phyloP scores from a whole-genome alignment of 1,284 basidiomycete species.

The Leccinum subfulvum region DNA sequence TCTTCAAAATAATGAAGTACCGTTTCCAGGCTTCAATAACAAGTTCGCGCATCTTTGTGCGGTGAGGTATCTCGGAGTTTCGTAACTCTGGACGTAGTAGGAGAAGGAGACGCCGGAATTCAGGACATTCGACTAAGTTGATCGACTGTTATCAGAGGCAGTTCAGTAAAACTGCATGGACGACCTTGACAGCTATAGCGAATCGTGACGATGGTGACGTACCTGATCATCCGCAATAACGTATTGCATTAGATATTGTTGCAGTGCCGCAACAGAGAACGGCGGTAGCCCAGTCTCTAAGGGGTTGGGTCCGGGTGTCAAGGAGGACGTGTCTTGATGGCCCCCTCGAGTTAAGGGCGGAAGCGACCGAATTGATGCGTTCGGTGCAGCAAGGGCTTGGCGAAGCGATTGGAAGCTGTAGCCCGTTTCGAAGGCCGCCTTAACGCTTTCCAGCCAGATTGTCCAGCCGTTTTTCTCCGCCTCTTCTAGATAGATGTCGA shows the following conservation, averaged over 20 bases:
- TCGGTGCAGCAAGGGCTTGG: background rate
- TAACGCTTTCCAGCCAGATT: background rate
- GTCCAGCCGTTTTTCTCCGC: background rate
- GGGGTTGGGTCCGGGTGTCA: background rate
- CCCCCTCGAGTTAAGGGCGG: background rate
- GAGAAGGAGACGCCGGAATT: background rate
- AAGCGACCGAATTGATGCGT: background rate
- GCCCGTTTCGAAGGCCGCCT: background rate
- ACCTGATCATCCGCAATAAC: background rate
- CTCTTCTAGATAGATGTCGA: background rate
- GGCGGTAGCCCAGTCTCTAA: background rate
- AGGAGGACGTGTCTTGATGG: background rate
- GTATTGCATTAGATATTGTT: background rate
- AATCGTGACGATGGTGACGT: background rate
- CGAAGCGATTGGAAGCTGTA: background rate
- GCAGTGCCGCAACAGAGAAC: background rate
- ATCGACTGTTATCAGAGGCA: background rate
- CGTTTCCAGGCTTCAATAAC: background rate
- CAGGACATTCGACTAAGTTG: background rate
- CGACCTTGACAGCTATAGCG: background rate
- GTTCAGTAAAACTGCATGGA: too few relatives aligned
- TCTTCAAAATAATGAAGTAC: background rate
- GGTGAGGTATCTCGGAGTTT: background rate
- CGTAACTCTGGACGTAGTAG: background rate
- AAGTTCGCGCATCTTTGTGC: background rate